phyloP scores from a whole-genome alignment of 768 basidiomycete species.

The Mycena epipterygia region DNA sequence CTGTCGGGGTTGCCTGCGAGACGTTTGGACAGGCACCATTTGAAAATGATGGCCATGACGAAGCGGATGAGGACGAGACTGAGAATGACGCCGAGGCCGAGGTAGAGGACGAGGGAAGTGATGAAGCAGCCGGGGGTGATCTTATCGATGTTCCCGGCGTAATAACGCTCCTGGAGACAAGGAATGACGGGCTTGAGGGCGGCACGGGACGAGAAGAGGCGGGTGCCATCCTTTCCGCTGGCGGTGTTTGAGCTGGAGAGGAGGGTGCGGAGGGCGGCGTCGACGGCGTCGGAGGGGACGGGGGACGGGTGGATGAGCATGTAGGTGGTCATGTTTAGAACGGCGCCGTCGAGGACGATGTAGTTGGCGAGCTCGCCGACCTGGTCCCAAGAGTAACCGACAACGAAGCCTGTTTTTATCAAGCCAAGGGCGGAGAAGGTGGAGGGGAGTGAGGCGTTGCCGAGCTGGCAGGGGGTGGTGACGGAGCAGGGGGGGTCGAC shows the following conservation, averaged over 20 bases:
- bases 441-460: conserved; percentile 64
- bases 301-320: conserved; percentile 77
- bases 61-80: conserved; percentile 93
- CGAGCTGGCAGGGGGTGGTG: conserved; percentile 75
- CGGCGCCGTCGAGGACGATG: conserved; percentile 93
- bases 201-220: conserved; percentile 82
- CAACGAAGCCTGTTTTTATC: conserved; percentile 72
- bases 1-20: conserved; percentile 84
- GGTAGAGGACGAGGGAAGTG: conserved; percentile 89
- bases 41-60: conserved; percentile 96
- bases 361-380: conserved; percentile 79
- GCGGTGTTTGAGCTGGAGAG: conserved; percentile 60
- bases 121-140: conserved; percentile 96
- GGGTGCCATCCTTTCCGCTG: conserved; percentile 91
- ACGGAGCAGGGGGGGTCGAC: conserved; percentile 79
- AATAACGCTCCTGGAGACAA: conserved; percentile 89
- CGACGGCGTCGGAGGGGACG: conserved; percentile 82
- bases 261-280: conserved; percentile 84
- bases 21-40: conserved; percentile 91
- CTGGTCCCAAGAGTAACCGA: conserved; percentile 95
- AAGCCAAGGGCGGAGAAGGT: conserved; percentile 76
- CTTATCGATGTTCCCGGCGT: conserved; percentile 97
- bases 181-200: conserved; percentile 77
- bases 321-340: conserved; percentile 94
- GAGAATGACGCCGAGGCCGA: conserved; percentile 92